A percentile compares a stretch with the other conserved stretches of the same genome.
Evolutionary conservation across 2,329 filamentous ascomycete genomes (phyloP).

Genomic region (Penicillium decumbens): DNA sequence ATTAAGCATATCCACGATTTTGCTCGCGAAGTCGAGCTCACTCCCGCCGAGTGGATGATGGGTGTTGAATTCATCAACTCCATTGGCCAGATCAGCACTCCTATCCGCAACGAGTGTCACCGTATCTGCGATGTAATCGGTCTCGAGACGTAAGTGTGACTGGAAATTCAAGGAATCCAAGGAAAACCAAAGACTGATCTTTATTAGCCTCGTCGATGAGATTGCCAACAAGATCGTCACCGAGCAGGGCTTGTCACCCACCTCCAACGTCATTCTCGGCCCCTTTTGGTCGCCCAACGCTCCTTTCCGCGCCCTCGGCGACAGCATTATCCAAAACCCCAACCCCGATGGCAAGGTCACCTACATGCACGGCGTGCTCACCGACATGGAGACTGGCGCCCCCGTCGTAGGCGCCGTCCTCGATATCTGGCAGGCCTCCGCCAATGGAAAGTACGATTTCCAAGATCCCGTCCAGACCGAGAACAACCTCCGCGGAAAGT

Average conservation of each 20-base stretch:
- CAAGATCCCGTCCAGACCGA: conserved; percentile 67
- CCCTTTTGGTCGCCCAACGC: conserved; percentile 74
- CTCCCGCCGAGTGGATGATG: conserved; percentile 69
- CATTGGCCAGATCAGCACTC: conserved; percentile 63
- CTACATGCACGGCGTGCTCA: conserved; percentile 66
- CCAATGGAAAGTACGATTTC: conserved; percentile 73
- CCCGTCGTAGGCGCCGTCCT: conserved; percentile 65
- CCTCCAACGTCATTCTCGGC: conserved; percentile 71
- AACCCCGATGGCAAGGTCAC: conserved; percentile 55
- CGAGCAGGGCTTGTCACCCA: conserved; percentile 59
- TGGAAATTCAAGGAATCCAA: neutral
- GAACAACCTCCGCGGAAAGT: conserved; percentile 74
- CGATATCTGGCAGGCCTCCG: conserved; percentile 72
- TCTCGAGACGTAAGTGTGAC: conserved; percentile 50
- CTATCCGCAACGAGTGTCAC: conserved; percentile 69
- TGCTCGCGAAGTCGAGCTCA: conserved; percentile 70
- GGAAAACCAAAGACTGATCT: neutral
- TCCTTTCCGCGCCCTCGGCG: conserved; percentile 65
- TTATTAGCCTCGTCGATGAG: conserved; percentile 62
- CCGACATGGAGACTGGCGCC: conserved; percentile 60
- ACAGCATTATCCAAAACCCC: conserved; percentile 61
- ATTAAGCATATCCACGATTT: conserved; percentile 75
- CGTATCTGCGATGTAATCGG: conserved; percentile 69
- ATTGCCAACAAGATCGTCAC: conserved; percentile 66
- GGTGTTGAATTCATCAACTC: conserved; percentile 72